A percentile compares a stretch with the other conserved stretches of the same genome.
Conservation (phyloP, 495 filamentous ascomycete genomes). For the Trichocladium antarcticum region DNA sequence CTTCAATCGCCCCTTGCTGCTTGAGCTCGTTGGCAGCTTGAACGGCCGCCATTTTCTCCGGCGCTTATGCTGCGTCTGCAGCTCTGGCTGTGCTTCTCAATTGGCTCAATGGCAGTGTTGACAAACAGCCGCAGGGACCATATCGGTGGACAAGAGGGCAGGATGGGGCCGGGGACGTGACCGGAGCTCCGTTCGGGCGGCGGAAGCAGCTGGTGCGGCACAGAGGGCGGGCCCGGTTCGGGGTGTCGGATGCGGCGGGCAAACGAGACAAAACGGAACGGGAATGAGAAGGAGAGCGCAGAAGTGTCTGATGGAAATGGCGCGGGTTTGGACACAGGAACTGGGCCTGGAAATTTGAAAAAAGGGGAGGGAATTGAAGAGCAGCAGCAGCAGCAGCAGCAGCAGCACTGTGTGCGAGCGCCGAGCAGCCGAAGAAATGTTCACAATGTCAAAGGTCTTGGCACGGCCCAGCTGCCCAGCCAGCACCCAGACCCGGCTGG, state of each 20-base stretch:
- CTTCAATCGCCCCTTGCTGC: constrained; percentile 64
- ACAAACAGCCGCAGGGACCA: not conserved
- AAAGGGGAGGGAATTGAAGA: not conserved
- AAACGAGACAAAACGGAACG: not conserved
- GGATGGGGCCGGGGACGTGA: not conserved
- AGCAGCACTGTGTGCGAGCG: not conserved
- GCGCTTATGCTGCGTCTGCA: constrained; percentile 10
- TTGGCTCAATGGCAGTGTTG: constrained; percentile 12
- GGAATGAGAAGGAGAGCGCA: constrained; percentile 1
- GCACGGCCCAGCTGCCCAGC: not conserved
- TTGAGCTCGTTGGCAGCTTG: constrained; percentile 51
- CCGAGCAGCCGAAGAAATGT: not conserved
- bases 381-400: too few relatives aligned
- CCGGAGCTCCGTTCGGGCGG: constrained; percentile 1
- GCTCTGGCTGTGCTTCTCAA: constrained; percentile 12
- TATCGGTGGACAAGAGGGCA: not conserved
- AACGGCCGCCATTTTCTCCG: constrained; percentile 31
- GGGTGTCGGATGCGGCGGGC: constrained; percentile 1
- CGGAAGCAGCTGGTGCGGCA: constrained; percentile 5
- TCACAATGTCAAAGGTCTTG: constrained; percentile 4
- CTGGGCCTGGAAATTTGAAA: constrained; percentile 1
- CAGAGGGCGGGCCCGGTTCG: not conserved
- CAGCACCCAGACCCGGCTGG: constrained; percentile 5
- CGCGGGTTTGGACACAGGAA: not conserved
- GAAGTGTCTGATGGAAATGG: too few relatives aligned